Base-by-base conservation (phyloP, 495 filamentous ascomycete species). In the Hyphodiscus hymeniophilus region DNA sequence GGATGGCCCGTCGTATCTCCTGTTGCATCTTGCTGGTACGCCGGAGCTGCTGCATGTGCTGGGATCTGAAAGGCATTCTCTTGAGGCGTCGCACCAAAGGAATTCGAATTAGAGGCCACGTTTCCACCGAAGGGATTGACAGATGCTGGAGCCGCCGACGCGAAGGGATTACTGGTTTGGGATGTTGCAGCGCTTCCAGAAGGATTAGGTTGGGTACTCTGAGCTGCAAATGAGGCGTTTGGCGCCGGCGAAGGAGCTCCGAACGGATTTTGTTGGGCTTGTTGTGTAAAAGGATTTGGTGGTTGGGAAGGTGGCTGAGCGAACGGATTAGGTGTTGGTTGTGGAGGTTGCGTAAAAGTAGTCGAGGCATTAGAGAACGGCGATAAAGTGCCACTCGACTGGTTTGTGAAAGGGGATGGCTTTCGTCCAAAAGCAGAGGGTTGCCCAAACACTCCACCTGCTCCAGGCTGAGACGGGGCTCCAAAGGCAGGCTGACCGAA, bases 201-300 rank as follows among this genome's bases (percentile, higher is more conserved):
- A 7, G 52, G 46, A 32, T 40, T 46, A n/a, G 39, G 18, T 21
- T 41, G 17, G 11, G 17, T 40, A n/a, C 16, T 47, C 11, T 41
- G 24, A n/a, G 35, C 42, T 31, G 36, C 42, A 39, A 56, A 56
- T 11, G 53, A 43, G 22, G 41, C 47, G 10, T 42, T 23, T 2
- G 50, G 20, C 3, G 8, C 15, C 3, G 46, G 13, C n/a, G 42
- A 28, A 36, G 48, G 40, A 5, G 16, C 35, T 16, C 39, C 48
- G 39, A 55, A 55, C 33, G 46, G 43, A 22, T 53, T 57, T 36
- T 32, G n/a, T n/a, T n/a, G n/a, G n/a, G n/a, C n/a, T n/a, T n/a
- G 31, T 15, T 36, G 21, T 23, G 40, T 4, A 18, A 59, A 52
- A 16, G 50, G 46, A 33, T 51, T 60, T 38, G 24, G 15, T 32